These are phyloP conservation scores for Eucalyptus viminalis DNA, from an alignment of 345 rosid genomes.

Conservation along the genomic window DNA sequence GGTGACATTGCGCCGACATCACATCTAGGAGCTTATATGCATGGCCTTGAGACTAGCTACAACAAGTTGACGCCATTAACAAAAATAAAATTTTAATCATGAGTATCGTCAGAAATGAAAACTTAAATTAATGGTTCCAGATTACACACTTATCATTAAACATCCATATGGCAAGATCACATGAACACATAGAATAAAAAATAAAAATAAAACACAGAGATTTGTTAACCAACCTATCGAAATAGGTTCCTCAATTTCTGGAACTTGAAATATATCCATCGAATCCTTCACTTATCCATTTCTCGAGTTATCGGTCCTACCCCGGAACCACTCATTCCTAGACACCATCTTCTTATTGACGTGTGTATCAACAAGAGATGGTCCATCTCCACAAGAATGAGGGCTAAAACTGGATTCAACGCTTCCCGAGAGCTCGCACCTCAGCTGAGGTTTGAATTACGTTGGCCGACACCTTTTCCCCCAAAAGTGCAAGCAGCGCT, in stretches of 20 bases:
- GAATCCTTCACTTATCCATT: too few species aligned
- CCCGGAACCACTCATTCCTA: too few species aligned
- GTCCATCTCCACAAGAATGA: not conserved
- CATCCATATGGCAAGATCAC: too few species aligned
- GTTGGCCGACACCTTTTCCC: not conserved
- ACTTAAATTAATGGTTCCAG: too few species aligned
- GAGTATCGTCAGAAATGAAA: too few species aligned
- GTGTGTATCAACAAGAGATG: not conserved
- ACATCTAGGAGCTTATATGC: not conserved
- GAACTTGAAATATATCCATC: too few species aligned
- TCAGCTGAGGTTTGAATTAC: not conserved
- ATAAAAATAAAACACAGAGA: too few species aligned
- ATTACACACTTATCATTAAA: too few species aligned
- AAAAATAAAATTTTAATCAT: too few species aligned
- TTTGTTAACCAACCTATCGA: fast-evolving
- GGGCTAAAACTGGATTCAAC: not conserved
- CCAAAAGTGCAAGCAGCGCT: not conserved
- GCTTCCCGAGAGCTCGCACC: not conserved
- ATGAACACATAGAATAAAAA: too few species aligned
- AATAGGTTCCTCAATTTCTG: too few species aligned
- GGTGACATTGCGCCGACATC: not conserved
- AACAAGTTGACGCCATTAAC: not conserved
- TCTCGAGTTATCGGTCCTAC: too few species aligned
- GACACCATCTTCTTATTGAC: not conserved
- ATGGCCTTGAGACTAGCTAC: not conserved